Evolutionary conservation across 768 basidiomycete species (phyloP).

Genomic region (Mycena rebaudengoi): DNA sequence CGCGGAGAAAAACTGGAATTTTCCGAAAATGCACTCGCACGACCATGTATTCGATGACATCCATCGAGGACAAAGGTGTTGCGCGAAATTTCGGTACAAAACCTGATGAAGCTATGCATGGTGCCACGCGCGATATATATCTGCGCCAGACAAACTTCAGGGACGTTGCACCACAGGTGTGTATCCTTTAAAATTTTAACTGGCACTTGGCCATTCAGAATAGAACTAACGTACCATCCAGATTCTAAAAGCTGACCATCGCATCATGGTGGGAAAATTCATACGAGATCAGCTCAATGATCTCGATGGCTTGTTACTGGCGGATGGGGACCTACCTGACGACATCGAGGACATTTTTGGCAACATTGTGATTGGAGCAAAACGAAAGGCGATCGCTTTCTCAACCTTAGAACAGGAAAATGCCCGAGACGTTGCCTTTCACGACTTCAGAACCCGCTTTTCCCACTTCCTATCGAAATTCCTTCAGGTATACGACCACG

Average conservation of each 20-base stretch:
- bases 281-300: neutral
- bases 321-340: no score
- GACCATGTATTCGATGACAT: constrained; percentile 40
- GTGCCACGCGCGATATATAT: constrained; percentile 37
- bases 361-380: no score
- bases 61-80: constrained; percentile 42
- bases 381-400: no score
- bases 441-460: no score
- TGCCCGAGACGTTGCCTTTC: no score
- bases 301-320: no score
- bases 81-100: constrained; percentile 40
- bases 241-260: neutral
- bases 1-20: constrained; percentile 40
- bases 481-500: no score
- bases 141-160: constrained; percentile 40
- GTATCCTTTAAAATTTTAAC: neutral
- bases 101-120: constrained; percentile 38
- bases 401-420: no score
- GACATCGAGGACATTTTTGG: no score
- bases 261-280: neutral
- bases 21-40: constrained; percentile 45
- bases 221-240: no score
- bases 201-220: no score
- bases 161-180: constrained; percentile 40
- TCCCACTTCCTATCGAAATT: no score